Percentiles rank a stretch among this genome's conserved stretches.
Conservation (phyloP, 495 filamentous ascomycete species). For the Neurospora sp. region DNA sequence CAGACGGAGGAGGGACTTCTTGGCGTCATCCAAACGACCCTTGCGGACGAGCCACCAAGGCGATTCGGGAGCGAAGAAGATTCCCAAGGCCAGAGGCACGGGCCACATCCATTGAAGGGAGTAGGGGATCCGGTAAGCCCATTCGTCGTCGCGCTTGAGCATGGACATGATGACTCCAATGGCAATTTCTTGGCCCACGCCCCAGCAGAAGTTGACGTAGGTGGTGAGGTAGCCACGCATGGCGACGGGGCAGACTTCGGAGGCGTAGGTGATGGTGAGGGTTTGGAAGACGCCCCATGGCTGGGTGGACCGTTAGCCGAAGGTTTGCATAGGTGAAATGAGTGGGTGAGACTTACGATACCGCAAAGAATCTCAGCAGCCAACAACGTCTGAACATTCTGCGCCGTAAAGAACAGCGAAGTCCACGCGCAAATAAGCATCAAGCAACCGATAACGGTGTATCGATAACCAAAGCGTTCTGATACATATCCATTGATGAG, state of each 20-base stretch:
- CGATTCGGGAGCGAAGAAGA: constrained; percentile 62
- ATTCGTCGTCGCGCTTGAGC: constrained; percentile 43
- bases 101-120: constrained; percentile 84
- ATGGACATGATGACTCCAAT: constrained; percentile 63
- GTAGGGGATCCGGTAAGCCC: constrained; percentile 56
- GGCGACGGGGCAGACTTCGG: constrained; percentile 65
- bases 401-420: constrained; percentile 67
- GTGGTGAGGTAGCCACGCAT: constrained; percentile 67
- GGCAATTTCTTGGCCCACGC: constrained; percentile 64
- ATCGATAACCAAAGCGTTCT: constrained; percentile 62
- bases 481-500: constrained; percentile 68
- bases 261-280: constrained; percentile 67
- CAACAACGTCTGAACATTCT: constrained; percentile 56
- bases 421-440: constrained; percentile 57
- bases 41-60: constrained; percentile 78
- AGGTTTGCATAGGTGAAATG: not conserved
- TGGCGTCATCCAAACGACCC: constrained; percentile 57
- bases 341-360: constrained; percentile 34
- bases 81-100: constrained; percentile 58
- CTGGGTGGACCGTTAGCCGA: not conserved
- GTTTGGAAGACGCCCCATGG: constrained; percentile 79
- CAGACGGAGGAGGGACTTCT: constrained; percentile 54
- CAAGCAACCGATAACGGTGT: constrained; percentile 61
- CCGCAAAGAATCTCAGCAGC: constrained; percentile 69
- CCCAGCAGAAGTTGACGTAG: constrained; percentile 80